phyloP scores from a whole-genome alignment of 306 rosid species.

The Cucumis melo region DNA sequence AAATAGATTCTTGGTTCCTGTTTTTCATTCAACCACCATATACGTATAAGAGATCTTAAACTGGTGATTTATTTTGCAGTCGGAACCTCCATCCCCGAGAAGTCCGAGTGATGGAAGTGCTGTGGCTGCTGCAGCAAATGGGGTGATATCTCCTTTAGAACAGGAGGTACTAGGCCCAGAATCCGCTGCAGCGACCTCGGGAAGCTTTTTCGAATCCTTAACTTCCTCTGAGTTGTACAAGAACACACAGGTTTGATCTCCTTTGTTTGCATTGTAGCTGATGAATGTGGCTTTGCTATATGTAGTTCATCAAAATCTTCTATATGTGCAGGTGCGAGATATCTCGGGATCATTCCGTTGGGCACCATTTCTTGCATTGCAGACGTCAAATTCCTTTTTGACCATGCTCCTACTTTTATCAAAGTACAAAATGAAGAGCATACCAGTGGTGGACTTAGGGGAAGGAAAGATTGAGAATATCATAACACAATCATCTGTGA shows the following conservation, averaged over 20 bases:
- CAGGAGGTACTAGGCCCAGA: conserved; percentile 49
- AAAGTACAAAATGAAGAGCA: conserved; percentile 94
- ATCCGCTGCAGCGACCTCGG: conserved; percentile 60
- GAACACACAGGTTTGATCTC: conserved; percentile 50
- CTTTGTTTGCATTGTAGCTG: neutral
- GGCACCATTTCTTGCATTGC: conserved; percentile 97
- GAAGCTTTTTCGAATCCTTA: conserved; percentile 69
- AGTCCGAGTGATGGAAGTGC: conserved; percentile 54
- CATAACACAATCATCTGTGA: conserved; percentile 82
- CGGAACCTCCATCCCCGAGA: conserved; percentile 68
- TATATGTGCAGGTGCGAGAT: conserved; percentile 57
- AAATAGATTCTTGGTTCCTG: neutral
- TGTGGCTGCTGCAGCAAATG: conserved; percentile 39
- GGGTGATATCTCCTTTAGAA: conserved; percentile 29
- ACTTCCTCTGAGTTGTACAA: conserved; percentile 84
- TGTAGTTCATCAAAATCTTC: neutral
- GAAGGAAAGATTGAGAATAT: conserved; percentile 69
- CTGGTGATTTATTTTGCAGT: conserved; percentile 29
- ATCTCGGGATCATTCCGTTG: conserved; percentile 95
- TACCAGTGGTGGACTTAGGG: conserved; percentile 82
- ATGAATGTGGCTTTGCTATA: neutral
- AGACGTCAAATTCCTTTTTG: conserved; percentile 76
- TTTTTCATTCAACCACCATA: neutral
- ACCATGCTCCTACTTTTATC: conserved; percentile 93
- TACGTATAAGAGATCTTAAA: neutral